These are phyloP conservation scores for Alternaria brassicicola DNA, from an alignment of 2,329 filamentous ascomycete species.

Conservation along the genomic window DNA sequence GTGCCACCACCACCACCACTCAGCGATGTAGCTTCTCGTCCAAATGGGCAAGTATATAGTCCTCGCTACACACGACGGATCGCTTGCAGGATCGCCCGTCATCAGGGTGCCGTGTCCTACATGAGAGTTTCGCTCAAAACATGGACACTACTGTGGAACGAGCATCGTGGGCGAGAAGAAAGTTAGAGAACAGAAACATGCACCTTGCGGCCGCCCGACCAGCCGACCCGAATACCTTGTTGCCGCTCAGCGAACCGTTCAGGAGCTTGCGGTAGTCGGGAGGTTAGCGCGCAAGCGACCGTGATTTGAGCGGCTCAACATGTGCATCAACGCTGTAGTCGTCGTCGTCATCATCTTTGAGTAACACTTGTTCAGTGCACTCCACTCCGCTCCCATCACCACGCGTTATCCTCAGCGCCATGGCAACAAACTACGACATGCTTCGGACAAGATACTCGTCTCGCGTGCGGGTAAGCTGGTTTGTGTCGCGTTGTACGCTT, in stretches of 20 bases:
- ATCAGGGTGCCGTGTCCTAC: neutral
- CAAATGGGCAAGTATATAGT: neutral
- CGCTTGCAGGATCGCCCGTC: slow-evolving; percentile 8
- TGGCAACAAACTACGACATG: neutral
- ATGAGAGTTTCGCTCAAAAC: neutral
- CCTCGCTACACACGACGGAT: slow-evolving; percentile 4
- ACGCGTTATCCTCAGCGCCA: neutral
- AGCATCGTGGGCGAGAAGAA: slow-evolving; percentile 1
- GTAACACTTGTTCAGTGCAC: neutral
- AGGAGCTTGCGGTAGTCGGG: neutral
- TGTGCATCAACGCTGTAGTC: neutral
- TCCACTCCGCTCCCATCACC: neutral
- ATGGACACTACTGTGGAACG: neutral
- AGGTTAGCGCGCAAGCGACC: neutral
- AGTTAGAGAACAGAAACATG: neutral
- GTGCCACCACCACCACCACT: slow-evolving; percentile 1
- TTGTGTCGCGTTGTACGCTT: neutral
- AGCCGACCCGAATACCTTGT: neutral
- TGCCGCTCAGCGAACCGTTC: neutral
- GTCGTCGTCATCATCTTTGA: neutral
- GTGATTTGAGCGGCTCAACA: neutral
- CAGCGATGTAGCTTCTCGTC: slow-evolving; percentile 1
- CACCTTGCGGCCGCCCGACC: neutral
- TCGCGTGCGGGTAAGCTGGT: neutral
- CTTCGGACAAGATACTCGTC: neutral